Conservation (phyloP, 2,329 filamentous ascomycete species). For the Paramyrothecium sp. region DNA sequence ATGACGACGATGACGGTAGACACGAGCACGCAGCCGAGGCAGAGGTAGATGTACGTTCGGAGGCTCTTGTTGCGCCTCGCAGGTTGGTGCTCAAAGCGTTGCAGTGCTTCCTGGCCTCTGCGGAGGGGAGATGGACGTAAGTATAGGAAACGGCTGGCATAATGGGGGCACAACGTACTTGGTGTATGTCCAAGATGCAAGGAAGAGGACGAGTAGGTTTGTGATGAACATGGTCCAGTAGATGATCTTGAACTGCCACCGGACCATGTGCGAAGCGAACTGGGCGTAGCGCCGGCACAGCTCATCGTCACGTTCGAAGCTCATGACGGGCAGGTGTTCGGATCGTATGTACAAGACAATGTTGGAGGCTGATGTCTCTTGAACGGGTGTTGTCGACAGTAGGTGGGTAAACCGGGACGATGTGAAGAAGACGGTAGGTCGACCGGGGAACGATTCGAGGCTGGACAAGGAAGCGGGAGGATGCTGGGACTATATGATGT, state of each 20-base stretch:
- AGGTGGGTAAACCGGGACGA: neutral
- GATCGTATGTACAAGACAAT: neutral
- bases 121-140: conserved; percentile 1
- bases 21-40: conserved; percentile 40
- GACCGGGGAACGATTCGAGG: neutral
- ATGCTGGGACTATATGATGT: neutral
- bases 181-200: conserved; percentile 40
- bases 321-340: neutral
- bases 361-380: too few relatives aligned
- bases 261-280: conserved; percentile 40
- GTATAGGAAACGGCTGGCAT: conserved; percentile 2
- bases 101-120: conserved; percentile 35
- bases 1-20: conserved; percentile 47
- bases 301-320: conserved; percentile 18
- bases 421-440: neutral
- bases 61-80: conserved; percentile 32
- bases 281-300: conserved; percentile 39
- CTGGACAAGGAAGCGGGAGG: neutral
- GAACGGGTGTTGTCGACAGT: too few relatives aligned
- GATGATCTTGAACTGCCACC: conserved; percentile 41
- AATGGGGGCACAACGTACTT: conserved; percentile 25
- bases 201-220: conserved; percentile 42
- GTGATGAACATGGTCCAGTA: conserved; percentile 46
- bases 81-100: conserved; percentile 29
- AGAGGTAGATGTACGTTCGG: conserved; percentile 41